Evolutionary conservation across 306 rosid genomes (phyloP).

Genomic region (Citrullus amarus): DNA sequence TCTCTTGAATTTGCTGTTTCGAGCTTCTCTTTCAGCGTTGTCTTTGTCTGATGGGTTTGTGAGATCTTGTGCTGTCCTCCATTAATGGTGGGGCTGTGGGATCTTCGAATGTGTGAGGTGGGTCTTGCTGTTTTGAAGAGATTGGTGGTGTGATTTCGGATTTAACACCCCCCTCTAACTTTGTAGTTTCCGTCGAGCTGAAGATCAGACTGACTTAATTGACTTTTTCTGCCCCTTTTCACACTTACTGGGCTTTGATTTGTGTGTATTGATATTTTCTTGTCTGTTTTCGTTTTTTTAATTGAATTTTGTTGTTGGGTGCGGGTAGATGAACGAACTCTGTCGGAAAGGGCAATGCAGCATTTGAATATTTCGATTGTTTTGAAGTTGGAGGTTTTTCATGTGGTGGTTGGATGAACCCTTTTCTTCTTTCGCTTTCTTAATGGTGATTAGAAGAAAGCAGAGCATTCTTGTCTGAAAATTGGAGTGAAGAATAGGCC

Average conservation of each 20-base stretch:
- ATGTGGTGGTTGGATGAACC: conserved; percentile 6
- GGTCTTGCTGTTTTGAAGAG: neutral
- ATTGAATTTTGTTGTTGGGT: conserved; percentile 9
- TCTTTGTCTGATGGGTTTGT: neutral
- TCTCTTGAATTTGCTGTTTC: neutral
- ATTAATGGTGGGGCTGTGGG: neutral
- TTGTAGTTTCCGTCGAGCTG: conserved; percentile 33
- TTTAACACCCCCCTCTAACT: conserved; percentile 9
- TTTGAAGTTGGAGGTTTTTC: neutral
- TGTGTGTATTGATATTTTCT: neutral
- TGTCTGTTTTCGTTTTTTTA: neutral
- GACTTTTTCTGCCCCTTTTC: conserved; percentile 5
- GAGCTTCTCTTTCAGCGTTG: neutral
- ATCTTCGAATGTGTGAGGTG: neutral
- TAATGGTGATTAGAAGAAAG: conserved; percentile 9
- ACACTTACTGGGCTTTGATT: neutral
- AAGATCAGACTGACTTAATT: conserved; percentile 15
- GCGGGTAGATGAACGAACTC: conserved; percentile 65
- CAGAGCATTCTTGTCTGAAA: conserved; percentile 17
- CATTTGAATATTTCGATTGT: neutral
- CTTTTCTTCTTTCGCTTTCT: conserved; percentile 11
- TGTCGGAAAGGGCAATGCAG: conserved; percentile 55
- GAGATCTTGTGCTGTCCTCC: neutral
- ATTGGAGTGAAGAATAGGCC: conserved; percentile 9
- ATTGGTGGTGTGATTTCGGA: neutral